These are phyloP conservation scores for Leccinum barrowsii DNA, from an alignment of 768 basidiomycete genomes.

Conservation along the genomic window DNA sequence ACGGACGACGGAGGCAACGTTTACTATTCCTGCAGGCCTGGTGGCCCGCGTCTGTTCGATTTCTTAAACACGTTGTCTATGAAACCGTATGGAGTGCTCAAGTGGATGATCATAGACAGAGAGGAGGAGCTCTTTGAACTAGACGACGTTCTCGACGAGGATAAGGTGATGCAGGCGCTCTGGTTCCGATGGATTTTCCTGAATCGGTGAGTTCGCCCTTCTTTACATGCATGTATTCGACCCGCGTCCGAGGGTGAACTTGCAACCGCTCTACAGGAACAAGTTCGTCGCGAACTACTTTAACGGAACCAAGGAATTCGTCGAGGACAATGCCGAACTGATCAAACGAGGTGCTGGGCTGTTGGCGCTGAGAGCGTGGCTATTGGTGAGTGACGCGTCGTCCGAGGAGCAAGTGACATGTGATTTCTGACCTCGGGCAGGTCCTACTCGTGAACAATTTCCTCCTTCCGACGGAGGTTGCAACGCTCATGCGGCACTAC, in stretches of 20 bases:
- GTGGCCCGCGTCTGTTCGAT: conserved; percentile 64
- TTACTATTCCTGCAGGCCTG: conserved; percentile 61
- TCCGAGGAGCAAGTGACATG: background rate
- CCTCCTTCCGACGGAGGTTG: conserved; percentile 48
- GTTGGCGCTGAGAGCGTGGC: conserved; percentile 57
- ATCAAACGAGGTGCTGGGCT: conserved; percentile 71
- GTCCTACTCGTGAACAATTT: conserved; percentile 53
- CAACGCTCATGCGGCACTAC: conserved; percentile 50
- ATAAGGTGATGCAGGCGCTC: conserved; percentile 75
- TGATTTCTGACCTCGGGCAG: conserved; percentile 30
- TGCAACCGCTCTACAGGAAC: conserved; percentile 34
- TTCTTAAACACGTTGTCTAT: conserved; percentile 56
- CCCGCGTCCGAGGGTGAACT: background rate
- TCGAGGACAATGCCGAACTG: conserved; percentile 59
- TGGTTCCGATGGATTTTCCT: conserved; percentile 75
- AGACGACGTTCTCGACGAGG: conserved; percentile 68
- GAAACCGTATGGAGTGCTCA: conserved; percentile 59
- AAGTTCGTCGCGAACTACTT: conserved; percentile 54
- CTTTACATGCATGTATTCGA: background rate
- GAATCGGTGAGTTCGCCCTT: conserved; percentile 42
- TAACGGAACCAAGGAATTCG: conserved; percentile 50
- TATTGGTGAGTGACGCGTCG: conserved; percentile 43
- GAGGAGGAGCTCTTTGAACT: conserved; percentile 76
- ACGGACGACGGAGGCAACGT: conserved; percentile 46
- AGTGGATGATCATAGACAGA: conserved; percentile 65